Percentiles rank a stretch among this genome's conserved stretches.
Conservation (phyloP, 495 filamentous ascomycete species). For the Tuber umbilicatum region DNA sequence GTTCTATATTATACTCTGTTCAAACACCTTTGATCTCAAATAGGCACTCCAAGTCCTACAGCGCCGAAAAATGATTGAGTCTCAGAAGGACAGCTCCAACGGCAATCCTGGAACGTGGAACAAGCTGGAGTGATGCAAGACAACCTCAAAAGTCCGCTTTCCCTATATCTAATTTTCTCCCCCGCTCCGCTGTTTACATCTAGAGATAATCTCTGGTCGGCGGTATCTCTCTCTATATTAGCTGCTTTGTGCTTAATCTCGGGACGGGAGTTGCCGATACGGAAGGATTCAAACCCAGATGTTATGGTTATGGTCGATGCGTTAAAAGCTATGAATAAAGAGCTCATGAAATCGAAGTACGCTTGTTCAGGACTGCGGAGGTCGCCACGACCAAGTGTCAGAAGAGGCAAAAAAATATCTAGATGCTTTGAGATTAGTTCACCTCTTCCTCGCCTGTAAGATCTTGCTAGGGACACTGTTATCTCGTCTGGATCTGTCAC, state of each 20-base stretch:
- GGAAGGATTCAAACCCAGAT: slow-evolving; percentile 44
- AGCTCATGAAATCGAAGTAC: slow-evolving; percentile 78
- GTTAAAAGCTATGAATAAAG: slow-evolving; percentile 93
- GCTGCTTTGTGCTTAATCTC: slow-evolving; percentile 13
- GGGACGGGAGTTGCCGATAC: slow-evolving; percentile 33
- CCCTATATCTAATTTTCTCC: slow-evolving; percentile 10
- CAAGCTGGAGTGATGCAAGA: slow-evolving; percentile 98
- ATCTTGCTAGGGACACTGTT: too few species aligned
- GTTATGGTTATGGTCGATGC: slow-evolving; percentile 98
- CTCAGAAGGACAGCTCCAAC: slow-evolving; percentile 86
- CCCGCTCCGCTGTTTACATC: slow-evolving; percentile 8
- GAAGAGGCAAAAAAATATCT: too few species aligned
- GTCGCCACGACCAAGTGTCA: too few species aligned
- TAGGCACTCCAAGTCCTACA: slow-evolving; percentile 84
- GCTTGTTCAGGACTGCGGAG: too few species aligned
- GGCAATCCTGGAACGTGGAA: slow-evolving; percentile 98
- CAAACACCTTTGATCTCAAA: slow-evolving; percentile 9
- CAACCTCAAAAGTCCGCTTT: too few species aligned
- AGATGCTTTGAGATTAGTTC: too few species aligned
- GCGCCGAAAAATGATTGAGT: slow-evolving; percentile 92
- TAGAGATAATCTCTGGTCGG: neutral
- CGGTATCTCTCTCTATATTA: too few species aligned
- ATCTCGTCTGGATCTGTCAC: too few species aligned
- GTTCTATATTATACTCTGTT: neutral
- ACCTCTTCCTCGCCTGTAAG: too few species aligned